Evolutionary conservation across 208 protist genomes (phyloP).

Genomic region (Crithidia mellificae): DNA sequence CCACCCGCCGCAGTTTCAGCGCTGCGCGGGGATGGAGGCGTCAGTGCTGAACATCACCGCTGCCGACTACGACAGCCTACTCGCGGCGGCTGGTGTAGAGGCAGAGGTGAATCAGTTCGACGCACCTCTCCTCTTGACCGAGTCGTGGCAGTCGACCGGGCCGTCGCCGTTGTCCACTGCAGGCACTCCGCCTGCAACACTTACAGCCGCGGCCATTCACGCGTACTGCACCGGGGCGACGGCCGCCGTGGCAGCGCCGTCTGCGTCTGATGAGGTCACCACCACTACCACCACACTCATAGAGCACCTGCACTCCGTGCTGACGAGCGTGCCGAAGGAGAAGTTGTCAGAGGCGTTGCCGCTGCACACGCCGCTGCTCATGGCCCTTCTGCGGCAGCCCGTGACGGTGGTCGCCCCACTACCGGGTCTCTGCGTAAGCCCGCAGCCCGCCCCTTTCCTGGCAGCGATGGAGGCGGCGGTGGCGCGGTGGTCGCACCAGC

Average conservation of each 20-base stretch:
- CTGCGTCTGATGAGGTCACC: too few relatives aligned
- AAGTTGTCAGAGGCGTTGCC: neutral
- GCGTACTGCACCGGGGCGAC: neutral
- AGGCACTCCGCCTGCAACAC: neutral
- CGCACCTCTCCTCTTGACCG: conserved; percentile 21
- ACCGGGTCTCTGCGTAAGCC: conserved; percentile 46
- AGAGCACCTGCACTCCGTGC: neutral
- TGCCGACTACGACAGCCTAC: conserved; percentile 39
- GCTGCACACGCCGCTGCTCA: conserved; percentile 18
- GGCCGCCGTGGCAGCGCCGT: neutral
- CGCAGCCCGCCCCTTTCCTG: conserved; percentile 37
- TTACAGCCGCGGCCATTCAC: conserved; percentile 4
- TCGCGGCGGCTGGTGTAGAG: conserved; percentile 47
- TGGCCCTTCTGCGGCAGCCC: conserved; percentile 40
- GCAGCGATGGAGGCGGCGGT: conserved; percentile 38
- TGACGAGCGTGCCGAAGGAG: neutral
- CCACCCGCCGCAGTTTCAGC: conserved; percentile 48
- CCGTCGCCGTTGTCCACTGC: too few relatives aligned
- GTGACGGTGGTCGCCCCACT: conserved; percentile 53
- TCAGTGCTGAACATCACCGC: conserved; percentile 74
- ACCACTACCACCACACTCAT: too few relatives aligned
- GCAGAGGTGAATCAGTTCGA: conserved; percentile 52
- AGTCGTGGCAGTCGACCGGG: neutral
- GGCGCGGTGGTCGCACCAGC: conserved; percentile 15
- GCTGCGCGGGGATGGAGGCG: conserved; percentile 53